phyloP scores from a whole-genome alignment of 225 moss, liverwort and hornwort species.

The Bryoerythrophyllum caledonicum region DNA sequence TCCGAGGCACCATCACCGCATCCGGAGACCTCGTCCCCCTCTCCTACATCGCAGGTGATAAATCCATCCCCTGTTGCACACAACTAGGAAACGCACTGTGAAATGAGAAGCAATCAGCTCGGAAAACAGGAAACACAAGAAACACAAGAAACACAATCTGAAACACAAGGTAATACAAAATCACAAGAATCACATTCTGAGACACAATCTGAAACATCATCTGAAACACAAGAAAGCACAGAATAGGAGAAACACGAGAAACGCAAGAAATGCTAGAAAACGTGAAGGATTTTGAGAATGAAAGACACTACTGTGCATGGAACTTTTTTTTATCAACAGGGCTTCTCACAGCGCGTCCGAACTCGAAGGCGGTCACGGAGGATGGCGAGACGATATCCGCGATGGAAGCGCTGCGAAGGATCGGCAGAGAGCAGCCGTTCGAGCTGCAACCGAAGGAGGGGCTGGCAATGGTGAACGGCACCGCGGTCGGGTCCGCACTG shows the following conservation, averaged over 20 bases:
- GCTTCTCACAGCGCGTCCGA: conserved; percentile 66
- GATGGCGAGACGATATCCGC: conserved; percentile 53
- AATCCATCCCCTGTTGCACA: neutral
- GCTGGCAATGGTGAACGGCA: too few species aligned
- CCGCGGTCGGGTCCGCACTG: too few species aligned
- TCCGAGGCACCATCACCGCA: conserved; percentile 60
- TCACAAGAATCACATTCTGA: neutral
- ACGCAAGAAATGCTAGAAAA: neutral
- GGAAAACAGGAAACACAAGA: neutral
- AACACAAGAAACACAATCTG: too few species aligned
- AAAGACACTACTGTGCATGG: neutral
- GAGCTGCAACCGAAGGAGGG: conserved; percentile 9
- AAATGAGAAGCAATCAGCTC: neutral
- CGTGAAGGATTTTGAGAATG: neutral
- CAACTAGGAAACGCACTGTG: neutral
- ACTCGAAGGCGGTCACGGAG: conserved; percentile 63
- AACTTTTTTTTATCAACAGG: conserved; percentile 32
- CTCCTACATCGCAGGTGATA: conserved; percentile 58
- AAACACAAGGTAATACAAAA: too few species aligned
- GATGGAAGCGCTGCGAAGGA: conserved; percentile 54
- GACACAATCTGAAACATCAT: too few species aligned
- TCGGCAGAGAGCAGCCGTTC: conserved; percentile 57
- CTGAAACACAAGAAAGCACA: too few species aligned
- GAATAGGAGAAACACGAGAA: too few species aligned
- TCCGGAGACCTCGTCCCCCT: conserved; percentile 71